Base-by-base conservation (phyloP, 1,284 basidiomycete genomes). In the Cryptococcus depauperatus region DNA sequence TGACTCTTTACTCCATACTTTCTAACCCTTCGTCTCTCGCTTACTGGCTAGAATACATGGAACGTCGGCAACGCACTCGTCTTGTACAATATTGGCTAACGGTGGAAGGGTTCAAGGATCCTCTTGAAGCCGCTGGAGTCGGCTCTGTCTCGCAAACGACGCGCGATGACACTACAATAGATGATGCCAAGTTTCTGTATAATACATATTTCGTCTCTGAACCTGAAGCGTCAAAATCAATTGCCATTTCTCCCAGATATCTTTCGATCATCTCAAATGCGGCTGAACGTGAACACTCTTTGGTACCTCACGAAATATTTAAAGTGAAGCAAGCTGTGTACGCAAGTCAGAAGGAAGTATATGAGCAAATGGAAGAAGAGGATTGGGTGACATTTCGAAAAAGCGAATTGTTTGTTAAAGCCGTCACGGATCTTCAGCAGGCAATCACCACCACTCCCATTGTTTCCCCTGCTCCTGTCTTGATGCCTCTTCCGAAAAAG, bases 41-140 rank as follows among this genome's bases (percentile, higher is more conserved):
- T 2, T 93, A 93, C 65, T 89, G 93, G 72, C 92, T 96, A 81
- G 93, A 98, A 70, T 93, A 87, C 62, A 92, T 96, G 87, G 93
- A 97, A 56, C 79, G 92, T 6, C 79, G 85, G 3, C 77, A 82
- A 47, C 81, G 86, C 25, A 85, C 89, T 13, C 66, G 88, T 8
- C 79, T 90, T 3, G 85, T 96, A 2, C 93, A 96, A 56, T 98
- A 96, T 70, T 97, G 93, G 93, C 75, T 97, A 3, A 87, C 89
- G 0, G 87, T 97, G 1, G 90, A 97, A 68, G 89, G 87, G 41
- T 92, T 97, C 77, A 97, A 96, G 71, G 88, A 93, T 56, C 93
- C 93, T 0, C 74, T 98, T 16, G 92, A 96, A 64, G 79, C 79
- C 1, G 76, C 84, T 4, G 84, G 86, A 5, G 78, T 59, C 18